These are phyloP conservation scores for Epichloe sp. DNA, from an alignment of 2,329 filamentous ascomycete genomes.

Conservation along the genomic window DNA sequence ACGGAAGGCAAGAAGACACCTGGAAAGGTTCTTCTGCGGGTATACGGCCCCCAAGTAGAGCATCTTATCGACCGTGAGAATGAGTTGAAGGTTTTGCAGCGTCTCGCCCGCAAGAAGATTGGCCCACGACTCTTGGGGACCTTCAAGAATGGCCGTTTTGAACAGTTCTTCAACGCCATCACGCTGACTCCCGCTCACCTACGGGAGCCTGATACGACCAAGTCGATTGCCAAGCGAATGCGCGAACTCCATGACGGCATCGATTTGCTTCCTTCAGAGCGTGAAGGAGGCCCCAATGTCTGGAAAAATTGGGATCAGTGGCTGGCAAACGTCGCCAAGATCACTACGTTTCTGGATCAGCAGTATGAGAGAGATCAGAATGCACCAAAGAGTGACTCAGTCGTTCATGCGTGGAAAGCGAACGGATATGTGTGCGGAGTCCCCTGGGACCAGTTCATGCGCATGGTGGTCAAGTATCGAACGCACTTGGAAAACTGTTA, in stretches of 20 bases:
- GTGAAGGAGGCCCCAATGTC: conserved; percentile 64
- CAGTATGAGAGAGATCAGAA: conserved; percentile 37
- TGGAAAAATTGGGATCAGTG: conserved; percentile 95
- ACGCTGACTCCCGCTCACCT: conserved; percentile 67
- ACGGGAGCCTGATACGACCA: conserved; percentile 68
- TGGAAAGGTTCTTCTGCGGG: conserved; percentile 67
- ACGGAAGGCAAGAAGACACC: conserved; percentile 32
- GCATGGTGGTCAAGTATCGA: conserved; percentile 65
- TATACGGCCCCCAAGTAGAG: conserved; percentile 91
- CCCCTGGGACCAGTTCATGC: conserved; percentile 67
- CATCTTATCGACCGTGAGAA: conserved; percentile 90
- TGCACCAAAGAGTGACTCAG: conserved; percentile 13
- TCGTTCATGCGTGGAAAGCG: conserved; percentile 47
- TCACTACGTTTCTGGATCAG: conserved; percentile 41
- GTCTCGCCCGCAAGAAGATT: conserved; percentile 83
- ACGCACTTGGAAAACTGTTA: conserved; percentile 60
- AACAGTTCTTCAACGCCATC: conserved; percentile 80
- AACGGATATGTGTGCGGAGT: conserved; percentile 68
- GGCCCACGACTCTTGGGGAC: conserved; percentile 83
- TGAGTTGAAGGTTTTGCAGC: conserved; percentile 73
- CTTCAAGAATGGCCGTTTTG: conserved; percentile 89
- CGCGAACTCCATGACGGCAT: conserved; percentile 89
- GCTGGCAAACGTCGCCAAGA: conserved; percentile 53
- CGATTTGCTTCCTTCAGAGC: conserved; percentile 68
- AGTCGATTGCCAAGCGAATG: conserved; percentile 95